Conservation (phyloP, 805 yeast genomes). For the Alloascoidea hylecoeti region DNA sequence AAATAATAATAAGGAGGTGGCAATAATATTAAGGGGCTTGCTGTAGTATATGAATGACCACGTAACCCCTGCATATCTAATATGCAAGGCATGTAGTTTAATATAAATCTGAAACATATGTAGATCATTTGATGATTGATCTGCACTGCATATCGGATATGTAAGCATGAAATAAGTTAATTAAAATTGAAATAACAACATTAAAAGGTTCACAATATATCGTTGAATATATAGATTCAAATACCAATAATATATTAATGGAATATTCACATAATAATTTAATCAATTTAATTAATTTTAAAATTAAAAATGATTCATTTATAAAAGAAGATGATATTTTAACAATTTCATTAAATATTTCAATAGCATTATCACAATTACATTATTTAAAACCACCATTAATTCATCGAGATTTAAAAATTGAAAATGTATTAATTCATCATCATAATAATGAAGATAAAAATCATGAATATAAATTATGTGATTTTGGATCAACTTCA, state of each 20-base stretch:
- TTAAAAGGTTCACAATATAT: conserved; percentile 65
- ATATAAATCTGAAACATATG: no score
- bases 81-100: no score
- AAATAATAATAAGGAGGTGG: no score
- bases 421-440: conserved; percentile 85
- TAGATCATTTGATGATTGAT: no score
- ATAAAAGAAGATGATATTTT: conserved; percentile 65
- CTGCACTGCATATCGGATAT: no score
- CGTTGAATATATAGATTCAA: conserved; percentile 89
- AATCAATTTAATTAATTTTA: conserved; percentile 76
- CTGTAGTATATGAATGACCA: no score
- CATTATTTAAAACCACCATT: conserved; percentile 54
- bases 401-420: conserved; percentile 87
- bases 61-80: no score
- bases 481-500: conserved; percentile 90
- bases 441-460: no score
- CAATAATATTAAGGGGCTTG: no score
- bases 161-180: no score
- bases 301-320: conserved; percentile 67
- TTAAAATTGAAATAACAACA: no score
- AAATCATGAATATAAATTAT: conserved; percentile 57
- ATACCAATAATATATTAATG: conserved; percentile 90
- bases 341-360: conserved; percentile 71
- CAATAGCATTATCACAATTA: conserved; percentile 73
- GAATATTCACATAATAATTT: conserved; percentile 83